Conservation (phyloP, 2,329 filamentous ascomycete genomes). For the Alternaria triticina region DNA sequence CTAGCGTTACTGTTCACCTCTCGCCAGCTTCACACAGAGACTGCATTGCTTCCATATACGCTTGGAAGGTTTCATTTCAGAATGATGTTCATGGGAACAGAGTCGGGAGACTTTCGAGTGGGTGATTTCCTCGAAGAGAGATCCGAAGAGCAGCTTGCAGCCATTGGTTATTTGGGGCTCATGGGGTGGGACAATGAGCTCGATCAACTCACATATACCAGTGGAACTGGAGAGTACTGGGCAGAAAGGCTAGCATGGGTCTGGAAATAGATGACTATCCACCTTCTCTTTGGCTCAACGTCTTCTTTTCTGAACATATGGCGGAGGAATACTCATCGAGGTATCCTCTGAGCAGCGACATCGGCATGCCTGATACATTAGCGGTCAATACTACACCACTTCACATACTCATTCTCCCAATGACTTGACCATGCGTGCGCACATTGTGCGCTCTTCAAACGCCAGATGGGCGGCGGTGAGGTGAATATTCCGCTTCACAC, state of each 20-base stretch:
- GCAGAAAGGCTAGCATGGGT: background rate
- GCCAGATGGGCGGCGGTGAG: slow-evolving; percentile 1
- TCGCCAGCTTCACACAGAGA: background rate
- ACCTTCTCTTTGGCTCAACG: background rate
- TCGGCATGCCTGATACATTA: background rate
- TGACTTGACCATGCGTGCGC: background rate
- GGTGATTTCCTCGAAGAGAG: background rate
- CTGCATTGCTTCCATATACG: background rate
- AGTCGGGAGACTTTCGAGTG: background rate
- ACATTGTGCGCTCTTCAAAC: background rate
- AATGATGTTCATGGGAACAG: background rate
- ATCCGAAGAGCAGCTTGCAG: background rate
- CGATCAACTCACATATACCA: background rate
- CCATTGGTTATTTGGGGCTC: background rate
- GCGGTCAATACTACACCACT: background rate
- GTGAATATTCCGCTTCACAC: background rate
- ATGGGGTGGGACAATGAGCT: background rate
- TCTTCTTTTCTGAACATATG: background rate
- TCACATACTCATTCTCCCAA: too few species aligned
- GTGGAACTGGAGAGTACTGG: background rate
- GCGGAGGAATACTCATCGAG: background rate
- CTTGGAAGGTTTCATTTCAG: background rate
- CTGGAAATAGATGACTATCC: background rate
- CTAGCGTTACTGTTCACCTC: background rate
- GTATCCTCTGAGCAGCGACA: background rate